Base-by-base conservation (phyloP, 768 basidiomycete genomes). In the Terana coerulea region DNA sequence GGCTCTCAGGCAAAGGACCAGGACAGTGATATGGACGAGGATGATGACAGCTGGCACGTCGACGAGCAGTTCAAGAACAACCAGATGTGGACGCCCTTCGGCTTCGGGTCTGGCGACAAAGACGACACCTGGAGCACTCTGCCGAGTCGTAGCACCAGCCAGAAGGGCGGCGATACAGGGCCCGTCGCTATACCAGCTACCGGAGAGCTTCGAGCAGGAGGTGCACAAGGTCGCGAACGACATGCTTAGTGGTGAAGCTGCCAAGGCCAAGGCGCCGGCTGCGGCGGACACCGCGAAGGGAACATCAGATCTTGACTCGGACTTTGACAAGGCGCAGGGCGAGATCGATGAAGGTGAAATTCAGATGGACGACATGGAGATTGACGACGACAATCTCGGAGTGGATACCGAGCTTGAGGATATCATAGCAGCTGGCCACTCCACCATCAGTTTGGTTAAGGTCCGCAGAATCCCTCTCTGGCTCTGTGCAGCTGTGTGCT, bases 41-140 rank as follows among this genome's bases (percentile, higher is more conserved):
- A 84, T 46, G 76, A 77, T 9, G 86, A 89, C 59, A 88, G 87
- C 61, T 90, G 86, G 87, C 84, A 83, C 9, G 67, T 86, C 24
- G 80, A 86, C 34, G 85, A 85, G 56, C 84, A 81, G 57, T 66
- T 85, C 49, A 70, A 76, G 0, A 71, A 72, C 33, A 72, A 78
- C 30, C 76, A 68, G 49, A 69, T 75, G 53, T 89, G 88, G 88
- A 78, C 78, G 14, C 72, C 76, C 40, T 83, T 83, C 57, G 78
- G 76, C 25, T 67, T 71, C 44, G 74, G 67, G 49, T 50, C 72
- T 7, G 78, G 75, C 52, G 86, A 88, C 41, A 79, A 75, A 53
- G 86, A 88, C 41, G 87, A 88, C 59, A 85, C 80, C 55, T 89
- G 88, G 88, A 88, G 84, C 57, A 83, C 84, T 15, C 61, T 76